Base-by-base conservation (phyloP, 176 grass and related monocot genomes). In the Carex kokanica region DNA sequence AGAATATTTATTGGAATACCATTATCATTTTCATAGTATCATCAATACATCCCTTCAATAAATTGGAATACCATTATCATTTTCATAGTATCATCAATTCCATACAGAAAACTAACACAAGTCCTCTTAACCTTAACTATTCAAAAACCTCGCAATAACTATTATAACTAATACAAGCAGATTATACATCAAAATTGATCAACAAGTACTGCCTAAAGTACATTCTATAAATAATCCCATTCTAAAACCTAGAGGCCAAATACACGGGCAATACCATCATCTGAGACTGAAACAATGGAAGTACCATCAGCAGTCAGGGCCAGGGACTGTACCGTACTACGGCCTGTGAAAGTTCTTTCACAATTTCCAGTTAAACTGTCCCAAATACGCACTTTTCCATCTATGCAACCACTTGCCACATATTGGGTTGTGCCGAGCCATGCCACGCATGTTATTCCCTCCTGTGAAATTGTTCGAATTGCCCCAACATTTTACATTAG, bases 361-460 rank as follows among this genome's bases (percentile, higher is more conserved):
- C 89, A 86, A 8, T 87, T 90, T 14, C 91, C 96, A 0, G 96
- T 87, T 34, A 98, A 85, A 72, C 91, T 90, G 82, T 98, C 96
- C 96, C 96, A 95, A 68, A 98, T 90, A 8, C 96, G 82, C 29
- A 98, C 91, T 61, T 83, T 92, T 58, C 96, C 88, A 1, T 95
- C 93, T 2, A 95, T 62, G 74, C 91, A 95, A 57, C 96, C 93
- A 10, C 90, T 88, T 15, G 88, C 93, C 0, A 98, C 89, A 12
- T 85, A 98, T 43, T 89, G 90, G n/a, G 96, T 93, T 6, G 79
- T 64, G 13, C 93, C 93, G 21, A 97, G 24, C 94, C 94, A 97
- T 78, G 71, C 58, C 31, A 91, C 61, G 17, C 81, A 90, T 43
- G 91, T 90, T 64, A 98, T 86, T 0, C 89, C 92, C 53, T 91